These are phyloP conservation scores for Volvariella volvacea DNA, from an alignment of 1,284 basidiomycete genomes.

Conservation along the genomic window DNA sequence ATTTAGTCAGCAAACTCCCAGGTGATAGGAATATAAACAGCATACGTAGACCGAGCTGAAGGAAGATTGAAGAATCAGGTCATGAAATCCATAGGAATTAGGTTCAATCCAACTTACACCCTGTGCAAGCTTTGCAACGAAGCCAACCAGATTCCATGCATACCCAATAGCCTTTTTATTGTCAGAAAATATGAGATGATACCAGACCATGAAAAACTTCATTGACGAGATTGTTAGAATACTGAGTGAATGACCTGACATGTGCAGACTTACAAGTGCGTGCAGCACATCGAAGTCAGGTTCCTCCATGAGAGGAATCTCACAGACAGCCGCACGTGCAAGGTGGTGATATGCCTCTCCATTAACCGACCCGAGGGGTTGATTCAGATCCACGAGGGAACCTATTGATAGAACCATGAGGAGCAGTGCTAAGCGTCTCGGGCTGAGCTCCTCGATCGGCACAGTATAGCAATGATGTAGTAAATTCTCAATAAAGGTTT, in stretches of 20 bases:
- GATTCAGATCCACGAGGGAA: slow-evolving; percentile 53
- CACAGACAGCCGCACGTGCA: slow-evolving; percentile 60
- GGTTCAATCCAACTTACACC: slow-evolving; percentile 33
- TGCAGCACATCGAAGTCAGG: slow-evolving; percentile 62
- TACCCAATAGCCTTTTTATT: slow-evolving; percentile 61
- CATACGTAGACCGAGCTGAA: slow-evolving; percentile 51
- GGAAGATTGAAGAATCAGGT: slow-evolving; percentile 4
- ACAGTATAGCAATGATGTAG: slow-evolving; percentile 58
- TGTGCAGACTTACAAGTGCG: slow-evolving; percentile 51
- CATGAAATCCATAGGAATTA: neutral
- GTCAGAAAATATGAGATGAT: slow-evolving; percentile 61
- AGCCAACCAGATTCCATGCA: slow-evolving; percentile 64
- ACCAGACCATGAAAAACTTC: slow-evolving; percentile 69
- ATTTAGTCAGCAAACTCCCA: slow-evolving; percentile 1
- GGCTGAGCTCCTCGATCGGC: slow-evolving; percentile 47
- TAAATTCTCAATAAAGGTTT: slow-evolving; percentile 58
- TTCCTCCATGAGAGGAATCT: slow-evolving; percentile 63
- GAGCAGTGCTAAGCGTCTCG: slow-evolving; percentile 54
- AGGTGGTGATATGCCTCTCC: slow-evolving; percentile 65
- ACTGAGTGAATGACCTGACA: too few species aligned
- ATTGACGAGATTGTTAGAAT: too few species aligned
- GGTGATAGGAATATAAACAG: slow-evolving; percentile 13
- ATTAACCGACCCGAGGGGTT: slow-evolving; percentile 42
- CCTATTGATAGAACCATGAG: slow-evolving; percentile 67
- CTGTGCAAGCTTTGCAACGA: slow-evolving; percentile 53